A percentile compares a stretch with the other conserved stretches of the same genome.
Evolutionary conservation across 768 basidiomycete species (phyloP).

Genomic region (Sarcomyxa edulis): DNA sequence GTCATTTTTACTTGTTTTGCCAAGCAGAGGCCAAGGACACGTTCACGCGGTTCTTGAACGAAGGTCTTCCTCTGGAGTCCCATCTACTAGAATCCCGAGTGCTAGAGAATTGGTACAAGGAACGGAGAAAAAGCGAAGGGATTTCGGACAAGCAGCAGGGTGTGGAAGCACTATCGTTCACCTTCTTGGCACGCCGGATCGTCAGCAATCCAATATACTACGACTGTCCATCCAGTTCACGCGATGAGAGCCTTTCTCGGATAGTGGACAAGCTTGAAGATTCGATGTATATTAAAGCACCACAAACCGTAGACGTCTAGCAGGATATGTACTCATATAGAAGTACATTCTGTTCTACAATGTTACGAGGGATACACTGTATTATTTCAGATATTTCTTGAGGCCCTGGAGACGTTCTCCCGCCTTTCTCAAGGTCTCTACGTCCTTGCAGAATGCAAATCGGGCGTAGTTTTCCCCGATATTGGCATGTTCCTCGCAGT

Average conservation of each 20-base stretch:
- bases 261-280: constrained; percentile 54
- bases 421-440: constrained; percentile 78
- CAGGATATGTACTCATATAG: constrained; percentile 1
- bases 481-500: constrained; percentile 77
- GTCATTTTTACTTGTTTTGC: constrained; percentile 84
- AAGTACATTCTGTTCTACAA: constrained; percentile 3
- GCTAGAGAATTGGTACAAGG: constrained; percentile 43
- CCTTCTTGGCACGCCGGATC: constrained; percentile 70
- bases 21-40: constrained; percentile 82
- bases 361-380: background rate
- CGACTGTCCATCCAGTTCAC: constrained; percentile 39
- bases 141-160: constrained; percentile 57
- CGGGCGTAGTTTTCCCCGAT: constrained; percentile 86
- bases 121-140: constrained; percentile 28
- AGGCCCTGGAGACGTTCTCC: constrained; percentile 75
- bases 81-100: constrained; percentile 47
- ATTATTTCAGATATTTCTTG: constrained; percentile 50
- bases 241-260: constrained; percentile 59
- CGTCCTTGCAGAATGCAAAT: constrained; percentile 96
- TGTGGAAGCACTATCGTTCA: constrained; percentile 75
- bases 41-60: constrained; percentile 77
- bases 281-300: constrained; percentile 6
- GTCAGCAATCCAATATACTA: constrained; percentile 85
- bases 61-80: constrained; percentile 90
- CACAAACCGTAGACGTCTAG: background rate